Conservation (phyloP, 805 yeast species). For the Ogataea henricii region DNA sequence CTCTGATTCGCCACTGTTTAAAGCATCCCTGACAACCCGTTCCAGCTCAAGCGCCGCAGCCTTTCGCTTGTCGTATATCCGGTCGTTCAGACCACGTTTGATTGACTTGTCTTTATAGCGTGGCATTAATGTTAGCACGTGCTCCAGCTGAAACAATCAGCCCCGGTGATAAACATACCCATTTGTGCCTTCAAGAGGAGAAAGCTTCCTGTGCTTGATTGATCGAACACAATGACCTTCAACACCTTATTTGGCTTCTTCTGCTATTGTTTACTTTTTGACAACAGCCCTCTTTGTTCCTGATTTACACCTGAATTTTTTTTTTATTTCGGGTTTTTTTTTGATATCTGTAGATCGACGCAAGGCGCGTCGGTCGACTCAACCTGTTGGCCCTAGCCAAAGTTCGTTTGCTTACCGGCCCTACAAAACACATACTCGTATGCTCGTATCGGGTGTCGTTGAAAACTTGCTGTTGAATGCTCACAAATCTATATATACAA, state of each 20-base stretch:
- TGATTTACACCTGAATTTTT: not conserved
- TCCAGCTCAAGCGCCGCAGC: conserved; percentile 80
- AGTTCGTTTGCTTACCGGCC: too few relatives aligned
- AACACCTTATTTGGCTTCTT: not conserved
- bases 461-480: not conserved
- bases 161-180: not conserved
- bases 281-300: not conserved
- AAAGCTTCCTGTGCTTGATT: not conserved
- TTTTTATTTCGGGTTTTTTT: not conserved
- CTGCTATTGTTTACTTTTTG: not conserved
- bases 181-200: not conserved
- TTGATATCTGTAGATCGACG: not conserved
- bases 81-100: conserved; percentile 67
- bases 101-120: conserved; percentile 54
- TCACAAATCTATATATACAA: conserved; percentile 3
- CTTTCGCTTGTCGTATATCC: conserved; percentile 76
- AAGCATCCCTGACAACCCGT: conserved; percentile 67
- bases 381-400: too few relatives aligned
- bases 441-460: not conserved
- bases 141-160: not conserved
- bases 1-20: conserved; percentile 60
- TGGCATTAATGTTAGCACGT: not conserved
- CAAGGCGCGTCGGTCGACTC: conserved; percentile 10
- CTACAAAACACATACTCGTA: too few relatives aligned
- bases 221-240: not conserved